Conservation (phyloP, 352 stramenopile species). For the Phytophthora lateralis region DNA sequence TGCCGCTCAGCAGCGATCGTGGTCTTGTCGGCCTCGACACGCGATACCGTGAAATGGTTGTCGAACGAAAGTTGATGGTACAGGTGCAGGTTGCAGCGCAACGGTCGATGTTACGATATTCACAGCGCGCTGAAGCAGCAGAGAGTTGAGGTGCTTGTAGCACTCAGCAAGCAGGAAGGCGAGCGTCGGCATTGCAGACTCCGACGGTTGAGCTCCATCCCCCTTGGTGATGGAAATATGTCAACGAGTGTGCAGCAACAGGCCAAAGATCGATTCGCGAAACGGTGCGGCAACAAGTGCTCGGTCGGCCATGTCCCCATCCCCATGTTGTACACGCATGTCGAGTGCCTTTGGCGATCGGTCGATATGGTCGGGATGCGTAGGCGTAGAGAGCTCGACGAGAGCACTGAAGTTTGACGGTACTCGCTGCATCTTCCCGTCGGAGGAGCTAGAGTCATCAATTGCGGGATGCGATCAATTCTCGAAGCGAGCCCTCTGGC, state of each 20-base stretch:
- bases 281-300: not conserved
- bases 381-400: constrained; percentile 2
- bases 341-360: not conserved
- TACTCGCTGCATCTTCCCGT: not conserved
- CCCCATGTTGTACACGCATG: too few relatives aligned
- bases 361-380: not conserved
- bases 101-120: too few relatives aligned
- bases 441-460: constrained; percentile 7
- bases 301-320: too few relatives aligned
- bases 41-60: not conserved
- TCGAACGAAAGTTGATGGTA: not conserved
- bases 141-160: not conserved
- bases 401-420: not conserved
- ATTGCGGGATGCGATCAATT: not conserved
- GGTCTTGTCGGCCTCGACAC: not conserved
- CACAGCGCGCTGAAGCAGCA: not conserved
- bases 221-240: constrained; percentile 27
- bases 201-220: not conserved
- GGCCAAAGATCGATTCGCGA: constrained; percentile 1
- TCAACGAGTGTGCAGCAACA: constrained; percentile 12
- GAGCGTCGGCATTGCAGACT: too few relatives aligned
- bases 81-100: not conserved
- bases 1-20: not conserved
- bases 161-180: not conserved
- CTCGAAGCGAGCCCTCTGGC: not conserved